Base-by-base conservation (phyloP, 2,329 filamentous ascomycete genomes). In the Penicillium sp. region DNA sequence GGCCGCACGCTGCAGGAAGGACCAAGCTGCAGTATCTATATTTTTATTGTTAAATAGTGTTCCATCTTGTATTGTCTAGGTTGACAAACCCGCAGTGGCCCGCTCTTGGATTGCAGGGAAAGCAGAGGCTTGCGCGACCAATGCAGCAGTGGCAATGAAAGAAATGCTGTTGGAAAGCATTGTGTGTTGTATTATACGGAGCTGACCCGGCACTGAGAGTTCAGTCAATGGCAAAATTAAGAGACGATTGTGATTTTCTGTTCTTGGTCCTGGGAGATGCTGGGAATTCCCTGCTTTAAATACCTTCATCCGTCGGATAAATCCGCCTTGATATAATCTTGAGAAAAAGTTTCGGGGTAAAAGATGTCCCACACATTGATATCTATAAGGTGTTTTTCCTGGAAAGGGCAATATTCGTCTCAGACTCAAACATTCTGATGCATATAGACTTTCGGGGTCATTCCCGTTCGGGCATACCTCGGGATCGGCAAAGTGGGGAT, bases 1-100 rank as follows among this genome's bases (percentile, higher is more conserved):
- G n/a, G 69, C 69, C 3, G 69, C 63, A 35, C 69, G 62, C 10
- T 63, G 63, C 21, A 72, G 55, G 31, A 64, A 61, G 13, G 57
- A 9, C 21, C 62, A 70, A 9, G 60, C 62, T 33, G 56, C 46
- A 10, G 61, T 9, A 35, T 62, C 68, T 69, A 21, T 21, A 25
- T 31, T 46, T 4, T 49, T 6, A 44, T 37, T 13, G 42, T 55
- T 35, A 54, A 23, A 7, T 27, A 27, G 1, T 14, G 6, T 48
- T 42, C 11, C 11, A 11, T 16, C 29, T 27, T 33, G n/a, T 44
- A n/a, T 21, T 16, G 16, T 42, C 13, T 13, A 10, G 3, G 8
- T 53, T n/a, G 14, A 58, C 56, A 21, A 46, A 65, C 63, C 62
- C 26, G 46, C 16, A 23, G 53, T 59, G 14, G 63, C 62, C 42